Evolutionary conservation across 139 green algal species (phyloP), one percentile per base, ranked within the genome.

Genomic region (Chlorella sp.): DNA sequence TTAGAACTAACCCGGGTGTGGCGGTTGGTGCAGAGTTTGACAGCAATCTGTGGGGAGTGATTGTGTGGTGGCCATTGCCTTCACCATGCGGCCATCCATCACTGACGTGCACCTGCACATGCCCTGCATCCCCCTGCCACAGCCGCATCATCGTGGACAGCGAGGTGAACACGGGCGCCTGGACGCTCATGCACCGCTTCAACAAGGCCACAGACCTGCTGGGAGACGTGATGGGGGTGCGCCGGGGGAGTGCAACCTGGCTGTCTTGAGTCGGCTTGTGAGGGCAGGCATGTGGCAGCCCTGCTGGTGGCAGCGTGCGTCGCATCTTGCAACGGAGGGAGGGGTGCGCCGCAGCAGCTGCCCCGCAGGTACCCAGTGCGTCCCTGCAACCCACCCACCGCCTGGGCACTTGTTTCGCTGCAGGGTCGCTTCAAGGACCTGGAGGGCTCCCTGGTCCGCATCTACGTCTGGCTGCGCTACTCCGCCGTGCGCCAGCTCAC

Each of bases 381-480:
- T n/a, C n/a, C n/a, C n/a, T n/a, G n/a, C n/a, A n/a, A n/a, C n/a
- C n/a, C n/a, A n/a, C n/a, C n/a, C n/a, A n/a, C n/a, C n/a, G n/a
- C n/a, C n/a, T n/a, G n/a, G n/a, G n/a, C n/a, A 19, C 17, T 11
- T 2, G 0, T 1, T 16, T 11, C 46, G 17, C 48, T 82, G 82
- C 84, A 88, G 88, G 90, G 88, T 24, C 34, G 73, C 1, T 76
- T 69, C 30, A 74, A 90, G 62, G 89, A 94, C 54, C 62, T 90
- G 20, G 86, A 93, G 17, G 90, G 91, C 69, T 91, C 92, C 46
- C 88, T 96, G 86, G 88, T 90, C 2, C 87, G 87, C 83, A 90
- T 99, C 78, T 99, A 96, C 87, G 92, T 98, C 54, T 99, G 96
- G 96, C 94, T 99, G 90, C 92, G 97, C 43, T 99, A 98, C 94